Evolutionary conservation across 1,284 basidiomycete species (phyloP).

Genomic region (Mycosarcoma mackinlayi): DNA sequence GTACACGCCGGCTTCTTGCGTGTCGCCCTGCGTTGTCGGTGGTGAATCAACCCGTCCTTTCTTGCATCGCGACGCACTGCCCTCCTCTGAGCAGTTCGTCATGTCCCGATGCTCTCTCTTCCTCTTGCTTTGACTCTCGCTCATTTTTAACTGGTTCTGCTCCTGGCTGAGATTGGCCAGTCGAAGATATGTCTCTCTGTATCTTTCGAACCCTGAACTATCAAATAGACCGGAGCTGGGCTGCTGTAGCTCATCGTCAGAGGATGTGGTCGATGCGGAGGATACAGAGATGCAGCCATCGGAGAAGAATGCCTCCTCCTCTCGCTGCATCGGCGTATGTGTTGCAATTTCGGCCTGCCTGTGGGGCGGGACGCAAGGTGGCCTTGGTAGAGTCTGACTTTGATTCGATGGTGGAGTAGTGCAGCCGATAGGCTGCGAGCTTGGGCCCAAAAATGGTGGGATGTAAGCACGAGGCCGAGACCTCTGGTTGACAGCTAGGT

Average conservation of each 20-base stretch:
- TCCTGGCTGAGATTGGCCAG: background rate
- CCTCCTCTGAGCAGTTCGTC: background rate
- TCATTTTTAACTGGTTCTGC: background rate
- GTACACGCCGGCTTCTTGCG: no score
- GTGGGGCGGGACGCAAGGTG: no score
- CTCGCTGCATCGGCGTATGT: no score
- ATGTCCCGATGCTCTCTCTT: background rate
- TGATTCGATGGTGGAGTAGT: no score
- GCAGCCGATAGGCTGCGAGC: no score
- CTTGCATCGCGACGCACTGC: background rate
- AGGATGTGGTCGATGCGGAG: background rate
- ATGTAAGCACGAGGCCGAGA: no score
- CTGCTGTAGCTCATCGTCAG: background rate
- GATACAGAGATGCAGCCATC: no score
- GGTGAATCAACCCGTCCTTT: background rate
- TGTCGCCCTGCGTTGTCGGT: background rate
- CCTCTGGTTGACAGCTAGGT: background rate
- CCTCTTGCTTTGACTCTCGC: background rate
- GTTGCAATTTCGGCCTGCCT: no score
- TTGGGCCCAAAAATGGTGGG: no score
- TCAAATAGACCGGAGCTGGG: background rate
- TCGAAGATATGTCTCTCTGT: background rate
- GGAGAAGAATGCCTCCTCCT: no score
- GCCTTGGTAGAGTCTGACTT: no score
- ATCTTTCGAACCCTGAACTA: background rate